Evolutionary conservation across 2,329 filamentous ascomycete genomes (phyloP).

Genomic region (Amesomyces nigricolor): DNA sequence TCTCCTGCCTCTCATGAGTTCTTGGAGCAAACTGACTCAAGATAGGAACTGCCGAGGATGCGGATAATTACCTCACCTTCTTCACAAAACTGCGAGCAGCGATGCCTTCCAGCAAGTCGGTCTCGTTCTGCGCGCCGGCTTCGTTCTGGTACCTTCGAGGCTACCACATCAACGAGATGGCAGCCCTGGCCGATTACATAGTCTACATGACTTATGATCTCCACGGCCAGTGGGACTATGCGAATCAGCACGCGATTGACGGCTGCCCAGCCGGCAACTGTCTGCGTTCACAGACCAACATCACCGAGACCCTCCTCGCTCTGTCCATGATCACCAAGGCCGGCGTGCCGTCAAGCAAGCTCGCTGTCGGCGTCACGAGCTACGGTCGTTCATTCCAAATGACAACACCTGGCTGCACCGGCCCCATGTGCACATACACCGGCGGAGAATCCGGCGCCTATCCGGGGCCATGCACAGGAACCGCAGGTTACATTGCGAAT

Average conservation of each 20-base stretch:
- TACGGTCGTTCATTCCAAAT: conserved; percentile 22
- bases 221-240: conserved; percentile 26
- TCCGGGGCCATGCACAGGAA: conserved; percentile 17
- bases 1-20: no score
- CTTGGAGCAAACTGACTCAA: no score
- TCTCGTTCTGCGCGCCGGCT: no score
- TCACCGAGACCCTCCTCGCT: conserved; percentile 9
- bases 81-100: no score
- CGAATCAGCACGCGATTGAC: conserved; percentile 20
- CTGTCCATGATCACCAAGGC: conserved; percentile 23
- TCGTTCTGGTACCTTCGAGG: no score
- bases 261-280: conserved; percentile 27
- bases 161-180: no score
- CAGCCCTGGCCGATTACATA: no score
- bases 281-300: conserved; percentile 17
- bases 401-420: conserved; percentile 8
- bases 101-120: no score
- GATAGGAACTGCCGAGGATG: no score
- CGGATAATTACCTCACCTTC: no score
- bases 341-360: conserved; percentile 17
- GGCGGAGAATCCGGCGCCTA: conserved; percentile 7
- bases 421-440: conserved; percentile 14
- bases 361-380: conserved; percentile 18
- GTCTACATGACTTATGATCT: no score
- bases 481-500: conserved; percentile 17